Evolutionary conservation across 768 basidiomycete genomes (phyloP).

Genomic region (Termitomyces sp.): DNA sequence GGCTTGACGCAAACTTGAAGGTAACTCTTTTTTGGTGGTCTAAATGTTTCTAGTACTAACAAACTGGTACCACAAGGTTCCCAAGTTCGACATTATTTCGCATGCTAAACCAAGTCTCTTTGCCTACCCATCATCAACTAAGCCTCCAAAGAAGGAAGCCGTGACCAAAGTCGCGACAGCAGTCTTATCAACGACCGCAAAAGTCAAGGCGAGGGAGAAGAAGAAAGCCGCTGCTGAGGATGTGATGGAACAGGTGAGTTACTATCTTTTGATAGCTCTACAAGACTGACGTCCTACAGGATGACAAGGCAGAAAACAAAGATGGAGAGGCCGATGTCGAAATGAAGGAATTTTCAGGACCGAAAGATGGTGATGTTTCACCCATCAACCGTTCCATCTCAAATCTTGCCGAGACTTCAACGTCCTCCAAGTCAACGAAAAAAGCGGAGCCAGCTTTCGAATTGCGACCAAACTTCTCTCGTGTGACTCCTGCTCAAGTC

Average conservation of each 20-base stretch:
- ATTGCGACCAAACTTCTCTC: slow-evolving; percentile 79
- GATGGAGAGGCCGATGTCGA: slow-evolving; percentile 61
- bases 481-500: slow-evolving; percentile 88
- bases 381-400: slow-evolving; percentile 53
- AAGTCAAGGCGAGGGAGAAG: slow-evolving; percentile 94
- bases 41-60: background rate
- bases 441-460: slow-evolving; percentile 77
- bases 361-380: slow-evolving; percentile 53
- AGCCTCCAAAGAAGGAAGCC: slow-evolving; percentile 90
- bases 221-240: slow-evolving; percentile 85
- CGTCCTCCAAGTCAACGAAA: slow-evolving; percentile 43
- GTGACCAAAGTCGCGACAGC: slow-evolving; percentile 91
- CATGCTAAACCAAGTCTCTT: slow-evolving; percentile 90
- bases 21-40: slow-evolving; percentile 29
- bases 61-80: slow-evolving; percentile 51
- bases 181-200: slow-evolving; percentile 95
- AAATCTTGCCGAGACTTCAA: slow-evolving; percentile 39
- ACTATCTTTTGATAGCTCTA: too few species aligned
- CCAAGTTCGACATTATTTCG: slow-evolving; percentile 87
- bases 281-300: slow-evolving; percentile 31
- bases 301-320: slow-evolving; percentile 50
- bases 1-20: slow-evolving; percentile 81
- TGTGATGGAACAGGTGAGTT: slow-evolving; percentile 74
- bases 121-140: slow-evolving; percentile 83
- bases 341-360: slow-evolving; percentile 58